Base-by-base conservation (phyloP, 2,329 filamentous ascomycete species). In the Ophiostoma tasmaniense region DNA sequence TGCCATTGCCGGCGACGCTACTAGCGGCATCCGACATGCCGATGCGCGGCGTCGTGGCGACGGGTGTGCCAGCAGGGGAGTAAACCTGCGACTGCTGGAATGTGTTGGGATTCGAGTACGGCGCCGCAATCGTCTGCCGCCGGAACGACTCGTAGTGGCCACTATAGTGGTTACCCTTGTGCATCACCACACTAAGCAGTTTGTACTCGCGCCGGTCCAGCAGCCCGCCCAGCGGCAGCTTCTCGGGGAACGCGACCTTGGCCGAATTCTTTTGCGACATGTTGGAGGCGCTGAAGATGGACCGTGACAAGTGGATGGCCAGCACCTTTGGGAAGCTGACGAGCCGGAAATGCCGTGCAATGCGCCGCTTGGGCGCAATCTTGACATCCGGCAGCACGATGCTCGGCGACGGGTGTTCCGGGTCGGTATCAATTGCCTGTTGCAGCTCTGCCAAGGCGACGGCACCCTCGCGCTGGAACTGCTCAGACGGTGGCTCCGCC, bases 71-170 rank as follows among this genome's bases (percentile, higher is more conserved):
- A 67, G 86, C 80, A 75, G 82, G 83, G 77, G 89, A 92, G 75
- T 91, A 94, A 42, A 89, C 87, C 7, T 88, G 89, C 50, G 91
- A 90, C 6, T 85, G 84, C 71, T 90, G 89, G 78, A 96, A 94
- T 0, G 88, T 88, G 73, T 91, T 89, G 0, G 90, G 88, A 8
- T 94, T 97, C 1, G 92, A 90, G 76, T 89, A 98, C 0, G 93
- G 93, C 2, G 90, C 81, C 66, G 89, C 87, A 10, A 92, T 80
- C 70, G 91, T 90, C 78, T 98, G 95, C 50, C 95, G 87, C 42
- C 95, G 86, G 78, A 98, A 98, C 0, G 93, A 94, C 78, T 99
- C 95, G 80, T 99, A 99, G 76, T 99, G 95, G 0, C 95, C 95
- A 74, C 93, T 97, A 76, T 97, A 90, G 77, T 99, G 95, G 71